A percentile compares a stretch with the other conserved stretches of the same genome.
Conservation (phyloP, 306 rosid genomes). For the Styphnolobium japonicum region DNA sequence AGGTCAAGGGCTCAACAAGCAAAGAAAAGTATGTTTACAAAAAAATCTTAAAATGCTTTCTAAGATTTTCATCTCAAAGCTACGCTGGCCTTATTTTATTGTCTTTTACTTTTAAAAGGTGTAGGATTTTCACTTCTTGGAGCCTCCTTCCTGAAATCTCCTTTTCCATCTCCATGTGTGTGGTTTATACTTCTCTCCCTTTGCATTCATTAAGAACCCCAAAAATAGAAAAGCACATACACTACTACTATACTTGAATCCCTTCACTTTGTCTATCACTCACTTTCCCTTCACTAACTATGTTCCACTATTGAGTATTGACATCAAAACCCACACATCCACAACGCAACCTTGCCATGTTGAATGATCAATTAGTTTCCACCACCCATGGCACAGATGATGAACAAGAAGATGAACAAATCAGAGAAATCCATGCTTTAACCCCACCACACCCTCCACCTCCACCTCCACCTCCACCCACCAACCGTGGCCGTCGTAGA, state of each 20-base stretch:
- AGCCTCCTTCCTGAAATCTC: not conserved
- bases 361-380: slow-evolving; percentile 38
- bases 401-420: slow-evolving; percentile 35
- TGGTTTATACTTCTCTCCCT: slow-evolving; percentile 24
- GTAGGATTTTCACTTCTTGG: not conserved
- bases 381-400: slow-evolving; percentile 34
- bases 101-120: not conserved
- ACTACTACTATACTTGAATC: not conserved
- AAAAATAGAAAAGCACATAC: not conserved
- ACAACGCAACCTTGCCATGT: slow-evolving; percentile 35
- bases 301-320: not conserved
- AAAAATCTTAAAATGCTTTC: not conserved
- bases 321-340: not conserved
- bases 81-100: not conserved
- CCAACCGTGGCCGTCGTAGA: slow-evolving; percentile 42
- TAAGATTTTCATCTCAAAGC: slow-evolving; percentile 13
- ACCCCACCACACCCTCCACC: slow-evolving; percentile 56
- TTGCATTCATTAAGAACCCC: slow-evolving; percentile 14
- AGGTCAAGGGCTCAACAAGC: not conserved
- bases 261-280: not conserved
- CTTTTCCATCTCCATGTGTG: slow-evolving; percentile 8
- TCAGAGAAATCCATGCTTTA: slow-evolving; percentile 87
- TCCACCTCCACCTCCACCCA: not conserved
- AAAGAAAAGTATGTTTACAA: not conserved
- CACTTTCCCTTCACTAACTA: slow-evolving; percentile 14